Evolutionary conservation across 352 stramenopile genomes (phyloP).

Genomic region (Phytophthora niederhauseri): DNA sequence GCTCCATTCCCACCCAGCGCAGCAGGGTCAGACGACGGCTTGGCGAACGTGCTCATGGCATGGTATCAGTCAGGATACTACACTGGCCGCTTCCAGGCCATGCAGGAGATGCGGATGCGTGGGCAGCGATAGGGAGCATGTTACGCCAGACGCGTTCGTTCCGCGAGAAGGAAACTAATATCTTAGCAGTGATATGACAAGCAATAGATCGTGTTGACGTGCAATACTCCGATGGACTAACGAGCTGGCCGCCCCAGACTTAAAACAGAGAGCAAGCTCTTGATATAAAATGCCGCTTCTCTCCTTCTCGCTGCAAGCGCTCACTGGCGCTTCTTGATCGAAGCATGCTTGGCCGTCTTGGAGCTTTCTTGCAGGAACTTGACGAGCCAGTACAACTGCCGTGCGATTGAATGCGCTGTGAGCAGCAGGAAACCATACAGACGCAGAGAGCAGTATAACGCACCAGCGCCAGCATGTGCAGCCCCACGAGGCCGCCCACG

Average conservation of each 20-base stretch:
- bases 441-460: neutral
- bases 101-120: slow-evolving; percentile 72
- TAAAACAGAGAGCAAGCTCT: neutral
- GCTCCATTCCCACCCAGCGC: slow-evolving; percentile 24
- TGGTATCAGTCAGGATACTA: slow-evolving; percentile 90
- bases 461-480: slow-evolving; percentile 80
- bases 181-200: neutral
- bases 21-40: slow-evolving; percentile 48
- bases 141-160: slow-evolving; percentile 6
- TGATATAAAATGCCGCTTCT: neutral
- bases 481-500: slow-evolving; percentile 63
- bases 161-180: neutral
- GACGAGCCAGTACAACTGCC: slow-evolving; percentile 63
- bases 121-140: slow-evolving; percentile 26
- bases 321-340: slow-evolving; percentile 74
- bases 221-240: neutral
- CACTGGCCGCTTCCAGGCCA: slow-evolving; percentile 76
- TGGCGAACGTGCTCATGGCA: slow-evolving; percentile 77
- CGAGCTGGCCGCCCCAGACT: neutral
- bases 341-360: slow-evolving; percentile 39
- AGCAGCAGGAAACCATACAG: neutral
- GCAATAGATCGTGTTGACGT: neutral
- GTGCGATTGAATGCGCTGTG: neutral
- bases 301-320: neutral
- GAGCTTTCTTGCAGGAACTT: slow-evolving; percentile 69